A percentile compares a stretch with the other conserved stretches of the same genome.
Evolutionary conservation across 345 rosid genomes (phyloP).

Genomic region (Gossypium ekmanianum): DNA sequence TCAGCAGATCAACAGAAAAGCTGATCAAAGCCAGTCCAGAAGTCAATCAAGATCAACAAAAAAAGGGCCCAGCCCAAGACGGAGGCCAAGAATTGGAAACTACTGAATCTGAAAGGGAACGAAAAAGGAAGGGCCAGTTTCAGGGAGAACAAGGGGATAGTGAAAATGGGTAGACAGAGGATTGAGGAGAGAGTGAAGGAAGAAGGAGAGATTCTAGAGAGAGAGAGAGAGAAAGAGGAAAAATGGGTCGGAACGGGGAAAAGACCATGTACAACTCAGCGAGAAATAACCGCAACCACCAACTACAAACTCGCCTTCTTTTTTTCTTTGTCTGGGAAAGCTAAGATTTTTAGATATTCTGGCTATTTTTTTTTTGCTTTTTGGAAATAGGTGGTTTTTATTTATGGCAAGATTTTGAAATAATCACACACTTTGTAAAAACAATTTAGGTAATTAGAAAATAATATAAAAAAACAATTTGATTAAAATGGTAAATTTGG

Average conservation of each 20-base stretch:
- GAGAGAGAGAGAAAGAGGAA: not conserved
- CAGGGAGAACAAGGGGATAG: not conserved
- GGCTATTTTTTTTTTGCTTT: no score
- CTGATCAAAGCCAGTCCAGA: not conserved
- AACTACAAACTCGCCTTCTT: not conserved
- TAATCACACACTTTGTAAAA: no score
- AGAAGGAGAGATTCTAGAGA: not conserved
- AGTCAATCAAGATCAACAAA: not conserved
- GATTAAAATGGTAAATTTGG: no score
- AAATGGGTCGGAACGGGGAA: not conserved
- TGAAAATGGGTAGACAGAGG: not conserved
- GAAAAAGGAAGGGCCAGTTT: not conserved
- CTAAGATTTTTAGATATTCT: no score
- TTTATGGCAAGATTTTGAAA: no score
- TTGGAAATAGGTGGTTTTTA: no score
- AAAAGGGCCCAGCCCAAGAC: not conserved
- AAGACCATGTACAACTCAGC: not conserved
- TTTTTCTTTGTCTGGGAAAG: not conserved
- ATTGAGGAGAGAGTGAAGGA: not conserved
- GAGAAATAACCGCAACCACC: constrained; percentile 6
- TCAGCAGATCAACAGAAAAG: constrained; percentile 8
- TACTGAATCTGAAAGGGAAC: not conserved
- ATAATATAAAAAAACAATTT: no score
- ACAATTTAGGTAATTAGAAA: no score
- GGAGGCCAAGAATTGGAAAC: not conserved